Evolutionary conservation across 2,329 filamentous ascomycete species (phyloP).

Genomic region (Emmonsia crescens): DNA sequence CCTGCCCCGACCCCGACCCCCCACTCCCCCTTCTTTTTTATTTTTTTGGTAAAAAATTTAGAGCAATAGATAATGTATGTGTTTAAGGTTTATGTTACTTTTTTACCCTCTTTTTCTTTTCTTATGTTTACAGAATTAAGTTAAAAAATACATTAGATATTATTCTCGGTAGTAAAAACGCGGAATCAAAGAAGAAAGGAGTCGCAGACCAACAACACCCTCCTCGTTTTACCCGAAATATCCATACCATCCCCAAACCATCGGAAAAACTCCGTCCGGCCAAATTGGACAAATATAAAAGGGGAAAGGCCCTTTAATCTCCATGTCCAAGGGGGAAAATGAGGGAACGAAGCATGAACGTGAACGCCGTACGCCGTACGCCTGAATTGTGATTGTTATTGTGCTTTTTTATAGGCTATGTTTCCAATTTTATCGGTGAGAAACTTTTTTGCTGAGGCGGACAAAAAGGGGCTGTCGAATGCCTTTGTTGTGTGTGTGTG

Average conservation of each 20-base stretch:
- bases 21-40: neutral
- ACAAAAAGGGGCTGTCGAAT: neutral
- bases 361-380: neutral
- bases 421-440: neutral
- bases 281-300: neutral
- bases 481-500: too few relatives aligned
- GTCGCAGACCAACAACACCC: neutral
- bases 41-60: constrained; percentile 2
- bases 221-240: neutral
- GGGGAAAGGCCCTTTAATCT: neutral
- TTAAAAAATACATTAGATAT: constrained; percentile 2
- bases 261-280: neutral
- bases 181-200: neutral
- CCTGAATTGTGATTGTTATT: neutral
- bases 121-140: neutral
- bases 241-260: neutral
- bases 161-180: neutral
- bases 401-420: neutral
- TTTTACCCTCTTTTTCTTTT: constrained; percentile 5
- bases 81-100: neutral
- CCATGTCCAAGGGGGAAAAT: neutral
- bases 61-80: constrained; percentile 4
- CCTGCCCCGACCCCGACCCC: neutral
- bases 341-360: neutral
- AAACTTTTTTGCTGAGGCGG: neutral